Percentiles rank a stretch among this genome's conserved stretches.
Conservation (phyloP, 805 yeast genomes). For the Grigorovia jiainica region DNA sequence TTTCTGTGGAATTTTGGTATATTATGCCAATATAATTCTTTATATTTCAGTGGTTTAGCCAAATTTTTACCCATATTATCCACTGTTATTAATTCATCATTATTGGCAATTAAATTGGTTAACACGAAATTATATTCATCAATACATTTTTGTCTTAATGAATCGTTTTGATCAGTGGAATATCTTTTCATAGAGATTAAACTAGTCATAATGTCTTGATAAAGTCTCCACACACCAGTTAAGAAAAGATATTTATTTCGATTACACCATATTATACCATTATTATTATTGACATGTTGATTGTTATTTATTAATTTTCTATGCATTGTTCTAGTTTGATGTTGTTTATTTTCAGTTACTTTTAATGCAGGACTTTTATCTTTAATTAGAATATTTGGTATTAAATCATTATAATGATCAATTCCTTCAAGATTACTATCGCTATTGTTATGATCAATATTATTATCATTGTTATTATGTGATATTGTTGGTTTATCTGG, state of each 20-base stretch:
- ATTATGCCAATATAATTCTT: slow-evolving; percentile 2
- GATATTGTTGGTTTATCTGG: not conserved
- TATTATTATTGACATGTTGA: slow-evolving; percentile 30
- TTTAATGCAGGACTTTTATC: not conserved
- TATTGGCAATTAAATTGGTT: not conserved
- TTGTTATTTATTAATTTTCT: not conserved
- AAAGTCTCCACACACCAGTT: slow-evolving; percentile 74
- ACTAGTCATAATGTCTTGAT: slow-evolving; percentile 26
- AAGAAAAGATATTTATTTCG: slow-evolving; percentile 75
- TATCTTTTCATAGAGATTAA: slow-evolving; percentile 8
- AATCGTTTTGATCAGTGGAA: not conserved
- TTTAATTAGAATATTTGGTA: not conserved
- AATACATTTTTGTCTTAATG: slow-evolving; percentile 1
- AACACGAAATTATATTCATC: slow-evolving; percentile 3
- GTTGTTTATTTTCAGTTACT: not conserved
- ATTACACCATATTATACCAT: slow-evolving; percentile 81
- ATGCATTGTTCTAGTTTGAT: not conserved
- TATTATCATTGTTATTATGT: not conserved
- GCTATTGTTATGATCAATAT: not conserved
- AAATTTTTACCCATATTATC: not conserved
- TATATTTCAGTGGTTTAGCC: not conserved
- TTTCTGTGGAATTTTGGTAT: not conserved
- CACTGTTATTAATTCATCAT: not conserved
- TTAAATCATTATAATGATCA: too few species aligned
- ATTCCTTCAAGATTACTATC: not conserved